A percentile compares a stretch with the other conserved stretches of the same genome.
Conservation (phyloP, 78 protist genomes). For the Dictyostelium purpureum region DNA sequence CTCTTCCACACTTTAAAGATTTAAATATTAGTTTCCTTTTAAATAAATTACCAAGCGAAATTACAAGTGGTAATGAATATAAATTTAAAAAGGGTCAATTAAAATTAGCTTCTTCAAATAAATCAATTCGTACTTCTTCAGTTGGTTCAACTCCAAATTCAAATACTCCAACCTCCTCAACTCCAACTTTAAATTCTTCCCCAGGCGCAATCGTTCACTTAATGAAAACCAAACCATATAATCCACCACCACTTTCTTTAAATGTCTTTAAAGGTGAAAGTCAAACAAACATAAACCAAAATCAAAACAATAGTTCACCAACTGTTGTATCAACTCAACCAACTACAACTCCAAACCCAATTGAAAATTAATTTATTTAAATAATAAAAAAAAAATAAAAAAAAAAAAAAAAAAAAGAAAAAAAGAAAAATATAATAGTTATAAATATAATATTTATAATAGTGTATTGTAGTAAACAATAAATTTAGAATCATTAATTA, state of each 20-base stretch:
- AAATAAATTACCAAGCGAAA: conserved; percentile 30
- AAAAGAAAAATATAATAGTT: no score
- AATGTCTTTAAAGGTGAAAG: conserved; percentile 14
- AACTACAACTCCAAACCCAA: neutral
- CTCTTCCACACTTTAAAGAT: conserved; percentile 24
- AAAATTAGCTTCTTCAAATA: neutral
- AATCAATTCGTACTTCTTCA: neutral
- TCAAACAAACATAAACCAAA: neutral
- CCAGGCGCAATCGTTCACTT: conserved; percentile 2
- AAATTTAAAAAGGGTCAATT: conserved; percentile 8
- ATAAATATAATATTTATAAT: no score
- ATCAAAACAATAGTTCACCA: neutral
- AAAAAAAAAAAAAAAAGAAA: no score
- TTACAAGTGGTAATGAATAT: conserved; percentile 3
- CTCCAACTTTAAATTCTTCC: neutral
- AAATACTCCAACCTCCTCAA: neutral
- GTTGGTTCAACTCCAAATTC: conserved; percentile 9
- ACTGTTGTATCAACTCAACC: neutral
- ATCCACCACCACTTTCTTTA: conserved; percentile 63
- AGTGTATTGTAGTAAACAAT: no score
- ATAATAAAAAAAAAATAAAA: no score
- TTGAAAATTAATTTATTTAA: neutral
- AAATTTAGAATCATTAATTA: neutral
- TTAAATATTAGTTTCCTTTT: conserved; percentile 34
- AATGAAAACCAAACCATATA: conserved; percentile 1